Evolutionary conservation across 768 basidiomycete genomes (phyloP), one percentile per base, ranked within the genome.

Genomic region (Gloeostereum incarnatum): DNA sequence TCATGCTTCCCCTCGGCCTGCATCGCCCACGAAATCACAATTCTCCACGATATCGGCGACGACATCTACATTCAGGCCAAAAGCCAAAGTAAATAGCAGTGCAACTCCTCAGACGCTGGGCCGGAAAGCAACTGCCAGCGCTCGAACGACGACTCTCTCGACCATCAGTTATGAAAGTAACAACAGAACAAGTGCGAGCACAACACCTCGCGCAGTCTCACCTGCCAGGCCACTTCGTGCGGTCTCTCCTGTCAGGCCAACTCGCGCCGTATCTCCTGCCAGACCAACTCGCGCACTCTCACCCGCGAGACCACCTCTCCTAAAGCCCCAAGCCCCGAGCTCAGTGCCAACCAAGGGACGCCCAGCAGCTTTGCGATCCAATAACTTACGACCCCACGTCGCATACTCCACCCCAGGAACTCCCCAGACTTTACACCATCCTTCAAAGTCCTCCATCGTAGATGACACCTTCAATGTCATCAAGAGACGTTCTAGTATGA

Each of bases 51-150:
- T n/a, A n/a, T 31, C 53, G 29, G 31, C 52, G 17, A 39, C 48
- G 22, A 46, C 56, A 9, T 46, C 55, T 10, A 43, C 52, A 20
- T 50, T 53, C 13, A 49, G 72, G 39, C 73, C 76, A 10, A 81
- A 65, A 51, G 78, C 75, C 41, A 83, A 78, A 56, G 63, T 83
- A 26, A 81, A 75, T 48, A 68, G 61, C 43, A 73, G 63, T 46
- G 73, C 73, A 24, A 66, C 68, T 3, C 27, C 45, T 6, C 39
- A 8, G 41, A 44, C 17, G 48, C 51, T 46, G 36, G 34, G 16
- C 36, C 34, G 13, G 40, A 38, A 29, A 38, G 37, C 36, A 23
- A 42, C 2, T 35, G 41, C 7, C 41, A 26, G 13, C 31, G 31
- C 5, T 11, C 43, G 10, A 53, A 43, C 25, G 45, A 55, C n/a